Conservation (phyloP, 371 early-diverging fungal species). For the Mucor racemosus region DNA sequence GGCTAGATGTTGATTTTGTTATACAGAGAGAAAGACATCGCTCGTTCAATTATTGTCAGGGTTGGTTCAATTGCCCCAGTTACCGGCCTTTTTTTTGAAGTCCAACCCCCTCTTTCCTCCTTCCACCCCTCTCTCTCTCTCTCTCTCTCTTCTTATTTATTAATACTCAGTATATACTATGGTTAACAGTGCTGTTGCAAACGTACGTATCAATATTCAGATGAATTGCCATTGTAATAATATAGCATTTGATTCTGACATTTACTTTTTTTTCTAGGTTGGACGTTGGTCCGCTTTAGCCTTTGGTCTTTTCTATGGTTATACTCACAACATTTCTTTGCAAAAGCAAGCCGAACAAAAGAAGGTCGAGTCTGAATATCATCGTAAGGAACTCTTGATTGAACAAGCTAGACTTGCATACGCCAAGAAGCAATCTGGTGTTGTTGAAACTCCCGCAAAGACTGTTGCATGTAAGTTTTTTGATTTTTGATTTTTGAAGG, state of each 20-base stretch:
- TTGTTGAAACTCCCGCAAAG: slow-evolving; percentile 24
- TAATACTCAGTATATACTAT: slow-evolving; percentile 28
- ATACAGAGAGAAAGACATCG: background rate
- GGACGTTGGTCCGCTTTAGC: slow-evolving; percentile 81
- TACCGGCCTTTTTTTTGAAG: background rate
- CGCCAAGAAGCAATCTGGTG: slow-evolving; percentile 59
- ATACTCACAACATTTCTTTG: slow-evolving; percentile 69
- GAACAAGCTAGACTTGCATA: slow-evolving; percentile 74
- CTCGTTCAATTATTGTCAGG: slow-evolving; percentile 5
- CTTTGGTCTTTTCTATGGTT: slow-evolving; percentile 75
- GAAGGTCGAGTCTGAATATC: slow-evolving; percentile 63
- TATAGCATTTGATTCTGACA: background rate
- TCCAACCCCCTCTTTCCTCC: slow-evolving; percentile 15
- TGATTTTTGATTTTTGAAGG: background rate
- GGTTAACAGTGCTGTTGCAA: slow-evolving; percentile 53
- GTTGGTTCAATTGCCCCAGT: background rate
- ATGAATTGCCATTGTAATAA: too few relatives aligned
- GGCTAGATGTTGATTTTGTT: background rate
- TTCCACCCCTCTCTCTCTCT: slow-evolving; percentile 8
- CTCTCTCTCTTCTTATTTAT: slow-evolving; percentile 14
- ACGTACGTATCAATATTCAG: slow-evolving; percentile 24
- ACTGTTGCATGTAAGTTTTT: slow-evolving; percentile 22
- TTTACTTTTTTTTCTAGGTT: slow-evolving; percentile 49
- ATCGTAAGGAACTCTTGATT: slow-evolving; percentile 71
- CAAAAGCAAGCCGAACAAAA: slow-evolving; percentile 62